Evolutionary conservation across 1,284 basidiomycete species (phyloP).

Genomic region (Austroboletus niveus): DNA sequence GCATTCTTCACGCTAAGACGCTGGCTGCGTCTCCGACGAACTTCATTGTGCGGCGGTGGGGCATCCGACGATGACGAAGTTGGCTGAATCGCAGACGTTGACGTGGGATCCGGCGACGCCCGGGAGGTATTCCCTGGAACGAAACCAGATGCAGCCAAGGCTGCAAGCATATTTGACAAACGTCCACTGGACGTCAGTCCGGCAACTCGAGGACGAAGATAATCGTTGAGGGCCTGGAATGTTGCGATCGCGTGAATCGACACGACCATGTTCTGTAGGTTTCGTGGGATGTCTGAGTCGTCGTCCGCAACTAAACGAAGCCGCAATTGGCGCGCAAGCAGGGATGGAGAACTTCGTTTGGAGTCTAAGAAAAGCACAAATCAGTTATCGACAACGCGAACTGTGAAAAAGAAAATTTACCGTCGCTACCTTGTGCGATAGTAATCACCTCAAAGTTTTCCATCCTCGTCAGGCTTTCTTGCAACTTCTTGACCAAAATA

Average conservation of each 20-base stretch:
- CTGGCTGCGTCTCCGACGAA: conserved; percentile 74
- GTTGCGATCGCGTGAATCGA: conserved; percentile 97
- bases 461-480: conserved; percentile 90
- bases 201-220: conserved; percentile 87
- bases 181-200: conserved; percentile 66
- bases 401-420: conserved; percentile 35
- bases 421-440: conserved; percentile 74
- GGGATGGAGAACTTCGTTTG: conserved; percentile 80
- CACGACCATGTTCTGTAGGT: conserved; percentile 85
- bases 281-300: conserved; percentile 82
- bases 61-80: conserved; percentile 23
- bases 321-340: conserved; percentile 85
- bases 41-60: conserved; percentile 34
- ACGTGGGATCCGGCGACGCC: conserved; percentile 23
- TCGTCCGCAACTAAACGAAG: conserved; percentile 86
- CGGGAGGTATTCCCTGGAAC: conserved; percentile 38
- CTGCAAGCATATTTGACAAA: conserved; percentile 87
- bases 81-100: conserved; percentile 32
- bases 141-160: conserved; percentile 79
- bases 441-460: conserved; percentile 94
- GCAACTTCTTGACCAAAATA: conserved; percentile 89
- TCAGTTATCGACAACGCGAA: conserved; percentile 3
- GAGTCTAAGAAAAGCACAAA: conserved; percentile 52
- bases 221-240: conserved; percentile 93
- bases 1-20: conserved; percentile 74